Conservation (phyloP, 2,329 filamentous ascomycete species). For the Exutisphaerella laricina region DNA sequence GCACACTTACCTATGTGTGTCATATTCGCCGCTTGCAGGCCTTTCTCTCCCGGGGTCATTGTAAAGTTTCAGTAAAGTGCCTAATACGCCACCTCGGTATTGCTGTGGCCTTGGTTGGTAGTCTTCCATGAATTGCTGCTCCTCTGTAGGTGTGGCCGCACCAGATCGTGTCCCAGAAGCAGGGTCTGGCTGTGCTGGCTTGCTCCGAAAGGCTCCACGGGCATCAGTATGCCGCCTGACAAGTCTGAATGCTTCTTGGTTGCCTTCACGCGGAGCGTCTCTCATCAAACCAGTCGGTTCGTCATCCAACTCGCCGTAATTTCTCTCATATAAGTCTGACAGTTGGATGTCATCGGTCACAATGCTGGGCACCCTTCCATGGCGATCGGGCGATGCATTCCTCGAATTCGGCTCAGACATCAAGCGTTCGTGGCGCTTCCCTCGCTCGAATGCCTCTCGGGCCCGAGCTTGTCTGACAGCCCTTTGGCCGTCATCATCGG, state of each 20-base stretch:
- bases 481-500: constrained; percentile 20
- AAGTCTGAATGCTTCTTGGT: constrained; percentile 42
- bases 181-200: constrained; percentile 14
- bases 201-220: constrained; percentile 11
- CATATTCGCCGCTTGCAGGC: neutral
- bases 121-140: constrained; percentile 48
- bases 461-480: constrained; percentile 24
- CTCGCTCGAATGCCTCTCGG: constrained; percentile 32
- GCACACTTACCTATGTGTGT: no score
- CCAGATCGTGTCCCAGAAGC: constrained; percentile 37
- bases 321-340: constrained; percentile 21
- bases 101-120: constrained; percentile 63
- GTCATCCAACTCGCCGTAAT: constrained; percentile 18
- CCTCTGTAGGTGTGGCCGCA: constrained; percentile 44
- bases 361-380: constrained; percentile 9
- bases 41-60: constrained; percentile 33
- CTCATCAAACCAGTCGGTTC: constrained; percentile 16
- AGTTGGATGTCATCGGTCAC: constrained; percentile 27
- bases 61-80: constrained; percentile 66
- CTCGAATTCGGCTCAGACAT: constrained; percentile 31
- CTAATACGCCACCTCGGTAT: constrained; percentile 68
- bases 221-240: constrained; percentile 37
- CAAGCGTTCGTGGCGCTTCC: constrained; percentile 31
- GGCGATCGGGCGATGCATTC: constrained; percentile 23
- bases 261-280: constrained; percentile 30